phyloP scores from a whole-genome alignment of 768 basidiomycete species.

The Tylopilus cervinicoccineus region DNA sequence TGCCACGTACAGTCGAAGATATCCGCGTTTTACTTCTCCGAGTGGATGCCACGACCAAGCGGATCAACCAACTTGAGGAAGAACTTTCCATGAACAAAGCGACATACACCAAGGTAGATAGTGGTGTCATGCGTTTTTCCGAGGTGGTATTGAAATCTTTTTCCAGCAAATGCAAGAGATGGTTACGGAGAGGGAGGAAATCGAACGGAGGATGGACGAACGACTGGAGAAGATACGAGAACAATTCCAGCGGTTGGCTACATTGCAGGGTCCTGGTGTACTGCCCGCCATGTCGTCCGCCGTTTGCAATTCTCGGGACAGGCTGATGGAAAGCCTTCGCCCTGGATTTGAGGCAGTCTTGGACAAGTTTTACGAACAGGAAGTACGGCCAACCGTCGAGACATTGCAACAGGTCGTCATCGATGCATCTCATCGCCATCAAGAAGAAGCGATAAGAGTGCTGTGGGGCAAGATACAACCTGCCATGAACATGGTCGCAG shows the following conservation, averaged over 20 bases:
- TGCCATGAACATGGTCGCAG: conserved; percentile 31
- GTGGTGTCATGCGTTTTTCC: neutral
- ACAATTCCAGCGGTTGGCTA: conserved; percentile 16
- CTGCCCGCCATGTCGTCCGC: neutral
- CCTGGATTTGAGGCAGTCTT: conserved; percentile 18
- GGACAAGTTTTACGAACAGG: conserved; percentile 21
- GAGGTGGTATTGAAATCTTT: conserved; percentile 1
- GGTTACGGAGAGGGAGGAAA: conserved; percentile 10
- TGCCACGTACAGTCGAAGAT: conserved; percentile 23
- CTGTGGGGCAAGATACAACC: conserved; percentile 28
- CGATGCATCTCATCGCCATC: conserved; percentile 17
- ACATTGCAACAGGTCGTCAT: conserved; percentile 9
- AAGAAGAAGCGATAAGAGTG: conserved; percentile 19
- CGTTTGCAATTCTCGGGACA: conserved; percentile 1
- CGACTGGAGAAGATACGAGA: conserved; percentile 13
- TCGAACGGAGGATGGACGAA: conserved; percentile 11
- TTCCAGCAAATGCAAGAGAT: conserved; percentile 18
- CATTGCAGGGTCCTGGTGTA: conserved; percentile 2
- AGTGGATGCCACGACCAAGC: conserved; percentile 19
- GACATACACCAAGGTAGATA: conserved; percentile 17
- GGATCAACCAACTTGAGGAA: conserved; percentile 19
- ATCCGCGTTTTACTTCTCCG: conserved; percentile 24
- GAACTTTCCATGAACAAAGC: conserved; percentile 18
- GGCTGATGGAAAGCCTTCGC: conserved; percentile 17
- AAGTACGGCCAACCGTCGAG: conserved; percentile 20